These are phyloP conservation scores for Aquilaria malaccensis DNA, from an alignment of 345 rosid genomes.

Conservation along the genomic window DNA sequence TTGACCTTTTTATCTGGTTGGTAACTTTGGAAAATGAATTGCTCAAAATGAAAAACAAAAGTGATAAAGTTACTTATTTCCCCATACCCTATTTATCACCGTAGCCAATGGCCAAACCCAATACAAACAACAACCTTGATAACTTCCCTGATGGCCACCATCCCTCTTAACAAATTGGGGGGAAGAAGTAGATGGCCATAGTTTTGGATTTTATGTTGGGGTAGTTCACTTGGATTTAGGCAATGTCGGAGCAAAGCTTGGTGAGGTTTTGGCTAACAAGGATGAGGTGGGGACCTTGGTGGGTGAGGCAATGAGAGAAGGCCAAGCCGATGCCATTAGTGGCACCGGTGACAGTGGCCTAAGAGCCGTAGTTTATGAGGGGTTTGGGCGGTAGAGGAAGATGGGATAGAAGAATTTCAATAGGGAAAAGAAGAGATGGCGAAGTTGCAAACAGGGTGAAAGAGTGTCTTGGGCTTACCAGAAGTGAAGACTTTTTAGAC, in stretches of 20 bases:
- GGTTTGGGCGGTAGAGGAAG: conserved; percentile 37
- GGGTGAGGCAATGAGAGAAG: conserved; percentile 54
- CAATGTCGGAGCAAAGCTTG: conserved; percentile 38
- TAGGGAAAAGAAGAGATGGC: conserved; percentile 28
- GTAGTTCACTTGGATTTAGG: conserved; percentile 29
- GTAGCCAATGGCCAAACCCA: too few relatives aligned
- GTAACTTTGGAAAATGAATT: too few relatives aligned
- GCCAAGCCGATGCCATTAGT: conserved; percentile 86
- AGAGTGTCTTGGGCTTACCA: too few relatives aligned
- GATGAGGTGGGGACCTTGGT: conserved; percentile 53
- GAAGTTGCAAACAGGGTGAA: conserved; percentile 6
- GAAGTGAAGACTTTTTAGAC: too few relatives aligned
- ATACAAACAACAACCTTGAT: conserved; percentile 26
- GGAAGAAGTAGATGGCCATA: conserved; percentile 51
- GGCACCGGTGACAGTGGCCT: conserved; percentile 86
- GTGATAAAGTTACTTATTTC: too few relatives aligned
- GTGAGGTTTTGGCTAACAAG: conserved; percentile 52
- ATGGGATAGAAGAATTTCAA: conserved; percentile 37
- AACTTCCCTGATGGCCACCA: conserved; percentile 34
- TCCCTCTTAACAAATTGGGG: conserved; percentile 6
- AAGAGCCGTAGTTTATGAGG: conserved; percentile 56
- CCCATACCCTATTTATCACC: too few relatives aligned
- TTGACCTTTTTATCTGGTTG: too few relatives aligned
- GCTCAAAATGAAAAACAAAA: too few relatives aligned
- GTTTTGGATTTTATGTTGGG: conserved; percentile 32